Base-by-base conservation (phyloP, 176 grass and related monocot species). In the Rhynchospora pubera region DNA sequence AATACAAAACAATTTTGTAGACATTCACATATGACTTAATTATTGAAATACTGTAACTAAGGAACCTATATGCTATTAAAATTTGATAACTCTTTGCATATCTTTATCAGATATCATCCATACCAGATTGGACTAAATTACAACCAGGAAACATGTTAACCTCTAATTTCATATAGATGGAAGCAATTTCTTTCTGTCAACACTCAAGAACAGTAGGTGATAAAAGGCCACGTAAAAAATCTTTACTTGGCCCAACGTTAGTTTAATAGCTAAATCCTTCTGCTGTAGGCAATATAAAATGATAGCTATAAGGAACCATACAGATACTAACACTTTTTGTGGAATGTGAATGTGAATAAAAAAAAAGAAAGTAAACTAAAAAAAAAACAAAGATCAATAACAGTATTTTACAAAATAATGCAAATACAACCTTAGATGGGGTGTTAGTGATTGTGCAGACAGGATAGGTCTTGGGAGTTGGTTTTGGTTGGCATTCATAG, bases 371-470 rank as follows among this genome's bases (percentile, higher is more conserved):
- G 81, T 30, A 48, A 44, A 58, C 16, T 82, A 2, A 7, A 64
- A 52, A 0, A 10, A 79, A 45, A 74, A 79, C 42, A 10, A 22
- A 34, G 12, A 19, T 9, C 64, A 10, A 24, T 14, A 58, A 55
- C 1, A 72, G 58, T 59, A 7, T 9, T 22, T 28, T 53, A 76
- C 22, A 43, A 55, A 52, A 30, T 11, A 28, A 15, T 46, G 23
- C 16, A 76, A 53, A 55, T 51, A 77, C 48, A 82, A 99, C 97
- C 97, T 99, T 99, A 1, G 93, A 99, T 21, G 97, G 97, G 14
- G 97, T 99, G 85, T 91, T 99, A 61, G 97, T 99, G 78, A 99
- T 99, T 44, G 97, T 99, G 81, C 97, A 99, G 78, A 99, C 97
- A 76, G 97, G 97, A 83, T 96, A 99, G 63, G 89, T 91, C 78